A percentile compares a stretch with the other conserved stretches of the same genome.
Conservation (phyloP, 805 yeast genomes). For the Kuraishia capsulata region DNA sequence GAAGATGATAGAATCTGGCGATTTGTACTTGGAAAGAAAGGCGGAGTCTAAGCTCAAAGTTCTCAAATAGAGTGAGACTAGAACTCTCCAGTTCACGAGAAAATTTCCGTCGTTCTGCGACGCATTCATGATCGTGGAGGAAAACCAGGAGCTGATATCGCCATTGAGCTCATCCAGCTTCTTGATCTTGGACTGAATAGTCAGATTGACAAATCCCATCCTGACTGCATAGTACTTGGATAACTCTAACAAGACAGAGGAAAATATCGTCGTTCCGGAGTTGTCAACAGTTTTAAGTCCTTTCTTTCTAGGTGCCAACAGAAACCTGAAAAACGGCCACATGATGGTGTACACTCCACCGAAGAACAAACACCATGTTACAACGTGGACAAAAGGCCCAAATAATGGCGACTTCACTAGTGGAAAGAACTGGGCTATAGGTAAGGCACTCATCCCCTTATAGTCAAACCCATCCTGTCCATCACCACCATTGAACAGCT, state of each 20-base stretch:
- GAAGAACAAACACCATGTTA: conserved; percentile 10
- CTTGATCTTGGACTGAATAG: conserved; percentile 7
- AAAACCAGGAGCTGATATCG: conserved; percentile 8
- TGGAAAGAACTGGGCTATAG: conserved; percentile 15
- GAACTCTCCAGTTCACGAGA: neutral
- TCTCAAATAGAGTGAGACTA: conserved; percentile 7
- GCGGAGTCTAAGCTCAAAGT: conserved; percentile 9
- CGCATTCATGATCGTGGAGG: conserved; percentile 1
- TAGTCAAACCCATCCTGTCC: conserved; percentile 4
- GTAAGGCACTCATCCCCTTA: conserved; percentile 17
- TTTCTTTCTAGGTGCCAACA: neutral
- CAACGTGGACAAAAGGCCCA: conserved; percentile 5
- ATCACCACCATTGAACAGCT: conserved; percentile 11
- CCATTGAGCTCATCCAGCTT: conserved; percentile 8
- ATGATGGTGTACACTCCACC: conserved; percentile 12
- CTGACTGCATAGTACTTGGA: conserved; percentile 6
- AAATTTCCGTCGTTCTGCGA: neutral
- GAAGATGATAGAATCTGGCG: conserved; percentile 12
- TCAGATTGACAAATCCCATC: conserved; percentile 5
- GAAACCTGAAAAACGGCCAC: conserved; percentile 6
- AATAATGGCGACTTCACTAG: conserved; percentile 10
- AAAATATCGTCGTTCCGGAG: neutral
- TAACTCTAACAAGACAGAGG: neutral
- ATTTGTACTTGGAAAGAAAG: conserved; percentile 4
- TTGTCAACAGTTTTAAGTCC: neutral